Percentiles rank a stretch among this genome's conserved stretches.
phyloP scores from a whole-genome alignment of 768 basidiomycete species.

The Russula virescens region DNA sequence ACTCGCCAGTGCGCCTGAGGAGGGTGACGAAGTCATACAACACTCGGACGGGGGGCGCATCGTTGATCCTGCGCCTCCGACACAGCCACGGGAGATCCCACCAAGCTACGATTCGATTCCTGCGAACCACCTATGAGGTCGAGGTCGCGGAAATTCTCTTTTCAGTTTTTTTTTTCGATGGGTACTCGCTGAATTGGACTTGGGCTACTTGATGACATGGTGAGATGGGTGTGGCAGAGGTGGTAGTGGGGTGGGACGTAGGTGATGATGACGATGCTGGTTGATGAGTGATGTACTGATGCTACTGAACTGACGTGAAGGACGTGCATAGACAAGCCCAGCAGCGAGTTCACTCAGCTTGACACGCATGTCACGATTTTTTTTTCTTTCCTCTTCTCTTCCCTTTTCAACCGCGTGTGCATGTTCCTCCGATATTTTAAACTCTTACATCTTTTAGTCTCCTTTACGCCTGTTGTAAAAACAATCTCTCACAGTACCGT shows the following conservation, averaged over 20 bases:
- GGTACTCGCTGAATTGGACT: background rate
- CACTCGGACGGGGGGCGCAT: conserved; percentile 30
- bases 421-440: too few species aligned
- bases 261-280: background rate
- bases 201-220: too few species aligned
- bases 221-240: background rate
- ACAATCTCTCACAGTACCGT: background rate
- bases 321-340: too few species aligned
- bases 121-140: background rate
- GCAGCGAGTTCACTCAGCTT: too few species aligned
- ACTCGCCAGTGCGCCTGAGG: conserved; percentile 26
- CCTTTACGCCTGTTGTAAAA: too few species aligned
- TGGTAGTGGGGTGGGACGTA: background rate
- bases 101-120: conserved; percentile 11
- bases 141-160: background rate
- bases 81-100: conserved; percentile 25
- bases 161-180: background rate
- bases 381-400: too few species aligned
- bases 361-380: too few species aligned
- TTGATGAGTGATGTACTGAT: background rate
- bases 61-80: conserved; percentile 1
- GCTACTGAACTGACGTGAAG: background rate
- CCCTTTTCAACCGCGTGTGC: too few species aligned
- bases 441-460: too few species aligned
- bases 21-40: conserved; percentile 25